Percentiles rank a stretch among this genome's conserved stretches.
Conservation (phyloP, 208 protist genomes). For the Trypanosoma boissoni region DNA sequence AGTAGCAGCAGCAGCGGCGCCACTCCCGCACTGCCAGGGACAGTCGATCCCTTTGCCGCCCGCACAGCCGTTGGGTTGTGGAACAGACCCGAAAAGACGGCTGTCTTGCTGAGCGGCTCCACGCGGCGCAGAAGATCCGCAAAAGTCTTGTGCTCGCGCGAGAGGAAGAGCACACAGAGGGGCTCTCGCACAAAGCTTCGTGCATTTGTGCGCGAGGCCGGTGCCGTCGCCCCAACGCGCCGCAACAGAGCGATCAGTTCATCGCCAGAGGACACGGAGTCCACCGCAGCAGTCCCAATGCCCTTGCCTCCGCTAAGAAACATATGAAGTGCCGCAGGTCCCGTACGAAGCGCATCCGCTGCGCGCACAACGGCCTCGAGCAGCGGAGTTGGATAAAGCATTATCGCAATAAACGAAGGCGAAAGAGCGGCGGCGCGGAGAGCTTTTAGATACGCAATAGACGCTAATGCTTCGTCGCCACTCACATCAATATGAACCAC, state of each 20-base stretch:
- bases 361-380: not conserved
- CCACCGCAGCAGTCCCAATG: not conserved
- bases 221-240: not conserved
- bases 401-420: not conserved
- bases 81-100: slow-evolving; percentile 6
- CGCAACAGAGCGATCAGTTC: not conserved
- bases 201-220: slow-evolving; percentile 4
- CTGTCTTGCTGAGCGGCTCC: not conserved
- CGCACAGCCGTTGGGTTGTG: not conserved
- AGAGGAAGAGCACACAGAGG: slow-evolving; percentile 26
- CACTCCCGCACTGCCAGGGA: too few species aligned
- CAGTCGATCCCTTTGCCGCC: too few species aligned
- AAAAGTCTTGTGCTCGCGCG: slow-evolving; percentile 2
- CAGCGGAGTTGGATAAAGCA: not conserved
- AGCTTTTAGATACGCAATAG: not conserved
- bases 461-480: not conserved
- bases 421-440: not conserved
- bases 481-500: not conserved
- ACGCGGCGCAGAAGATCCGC: slow-evolving; percentile 13
- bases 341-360: not conserved
- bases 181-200: slow-evolving; percentile 18
- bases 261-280: not conserved
- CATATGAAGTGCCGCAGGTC: slow-evolving; percentile 3
- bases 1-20: not conserved
- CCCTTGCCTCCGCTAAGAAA: slow-evolving; percentile 10